Base-by-base conservation (phyloP, 176 grass and related monocot species). In the Hsuehochloa calcarea region DNA sequence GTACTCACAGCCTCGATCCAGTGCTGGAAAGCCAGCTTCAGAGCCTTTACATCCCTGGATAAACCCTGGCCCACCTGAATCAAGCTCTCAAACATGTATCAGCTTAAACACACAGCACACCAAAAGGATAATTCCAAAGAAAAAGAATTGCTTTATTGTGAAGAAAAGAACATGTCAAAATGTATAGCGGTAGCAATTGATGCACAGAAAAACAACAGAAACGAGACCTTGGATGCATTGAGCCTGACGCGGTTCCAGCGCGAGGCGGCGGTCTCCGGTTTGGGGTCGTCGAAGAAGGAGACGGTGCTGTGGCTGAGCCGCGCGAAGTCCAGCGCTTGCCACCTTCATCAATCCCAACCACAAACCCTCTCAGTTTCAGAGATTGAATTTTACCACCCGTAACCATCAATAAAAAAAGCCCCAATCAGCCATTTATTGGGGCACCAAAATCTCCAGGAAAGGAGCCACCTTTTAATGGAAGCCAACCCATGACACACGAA, bases 1-100 rank as follows among this genome's bases (percentile, higher is more conserved):
- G 80, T 45, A 92, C 94, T 90, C 67, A 98, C 95, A 15, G 95
- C 95, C 85, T 98, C 95, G 51, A 98, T 98, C 95, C 95, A 98
- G 91, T 98, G 95, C 73, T 95, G 93, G 87, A 98, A 98, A 61
- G 95, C 95, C 41, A 98, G 87, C 70, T 86, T 95, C 47, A 93
- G 87, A 87, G 93, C 93, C 79, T 78, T 90, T 20, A 27, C 84
- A 19, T 98, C 93, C 49, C 81, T 89, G 22, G 87, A 91, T 87
- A 95, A 82, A 86, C 95, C 95, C 79, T 88, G 89, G 61, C 95
- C 95, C 52, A 98, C 95, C 95, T 98, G 68, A 14, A 50, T 45
- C 58, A 70, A 39, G 59, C 26, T 43, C 43, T 41, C 5, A 35
- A 72, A 27, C 47, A 72, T 60, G 34, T 3, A 34, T 5, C 35